phyloP scores from a whole-genome alignment of 1,139 yeast species.

The Yamadazyma siamensis region DNA sequence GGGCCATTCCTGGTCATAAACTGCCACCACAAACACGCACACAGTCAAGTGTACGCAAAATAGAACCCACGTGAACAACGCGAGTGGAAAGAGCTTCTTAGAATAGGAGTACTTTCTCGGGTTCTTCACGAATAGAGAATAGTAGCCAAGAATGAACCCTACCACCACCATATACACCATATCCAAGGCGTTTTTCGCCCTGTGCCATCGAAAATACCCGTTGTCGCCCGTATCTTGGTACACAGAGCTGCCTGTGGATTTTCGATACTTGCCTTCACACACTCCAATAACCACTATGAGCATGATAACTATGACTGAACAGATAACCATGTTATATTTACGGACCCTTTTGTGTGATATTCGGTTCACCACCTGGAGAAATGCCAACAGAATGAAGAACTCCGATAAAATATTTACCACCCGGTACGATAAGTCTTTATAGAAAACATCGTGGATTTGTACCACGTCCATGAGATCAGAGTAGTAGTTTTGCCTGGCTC shows the following conservation, averaged over 20 bases:
- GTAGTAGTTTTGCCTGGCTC: slow-evolving; percentile 32
- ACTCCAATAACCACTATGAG: slow-evolving; percentile 15
- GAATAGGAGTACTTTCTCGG: slow-evolving; percentile 35
- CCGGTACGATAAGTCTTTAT: slow-evolving; percentile 25
- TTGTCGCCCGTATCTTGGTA: background rate
- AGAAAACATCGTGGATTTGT: slow-evolving; percentile 27
- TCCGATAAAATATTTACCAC: slow-evolving; percentile 29
- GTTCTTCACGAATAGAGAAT: slow-evolving; percentile 26
- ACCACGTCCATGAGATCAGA: slow-evolving; percentile 36
- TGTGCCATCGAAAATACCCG: slow-evolving; percentile 17
- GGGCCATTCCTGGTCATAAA: slow-evolving; percentile 29
- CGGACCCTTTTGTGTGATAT: slow-evolving; percentile 19
- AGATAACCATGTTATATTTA: slow-evolving; percentile 8
- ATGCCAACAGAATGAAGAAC: slow-evolving; percentile 35
- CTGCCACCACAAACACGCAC: slow-evolving; percentile 24
- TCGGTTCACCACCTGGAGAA: slow-evolving; percentile 33
- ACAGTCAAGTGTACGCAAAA: slow-evolving; percentile 27
- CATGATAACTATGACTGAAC: slow-evolving; percentile 16
- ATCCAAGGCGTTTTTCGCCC: slow-evolving; percentile 20
- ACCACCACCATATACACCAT: slow-evolving; percentile 27
- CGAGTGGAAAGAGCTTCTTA: slow-evolving; percentile 37
- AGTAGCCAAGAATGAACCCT: slow-evolving; percentile 23
- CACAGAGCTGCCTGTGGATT: background rate
- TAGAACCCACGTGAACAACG: slow-evolving; percentile 35
- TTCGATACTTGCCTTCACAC: slow-evolving; percentile 10